Base-by-base conservation (phyloP, 306 rosid species). In the Gynostemma pentaphyllum region DNA sequence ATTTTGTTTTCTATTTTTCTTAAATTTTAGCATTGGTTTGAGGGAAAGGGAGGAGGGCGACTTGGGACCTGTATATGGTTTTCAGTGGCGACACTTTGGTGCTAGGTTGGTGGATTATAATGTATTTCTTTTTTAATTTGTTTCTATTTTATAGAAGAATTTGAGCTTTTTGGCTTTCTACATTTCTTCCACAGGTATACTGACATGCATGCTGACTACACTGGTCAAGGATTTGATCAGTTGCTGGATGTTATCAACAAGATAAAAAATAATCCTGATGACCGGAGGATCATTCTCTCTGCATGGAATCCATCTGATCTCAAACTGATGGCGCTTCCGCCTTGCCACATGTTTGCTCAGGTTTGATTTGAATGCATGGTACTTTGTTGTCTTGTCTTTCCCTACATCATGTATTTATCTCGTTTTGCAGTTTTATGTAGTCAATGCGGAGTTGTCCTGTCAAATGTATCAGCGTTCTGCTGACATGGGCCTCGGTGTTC, bases 401-500 rank as follows among this genome's bases (percentile, higher is more conserved):
- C 61, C 36, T 64, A 50, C 41, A 9, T 37, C 50, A 59, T 29
- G 34, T 22, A 19, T 60, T 60, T 42, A 22, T 60, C 4, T 23
- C 21, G 32, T 11, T 41, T 49, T 80, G 80, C 87, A 92, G 99
- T 92, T 92, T 70, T 92, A 88, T 55, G 90, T 92, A 10, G 94
- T 95, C 64, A 84, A 76, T 49, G 94, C 88, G 78, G 96, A 92
- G 77, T 74, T 92, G 54, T 92, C 99, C 0, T 92, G 99, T 74
- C 99, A 88, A 76, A 84, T 92, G 96, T 84, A 88, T 73, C 99
- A 92, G 81, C 85, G 95, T 47, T 92, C 99, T 78, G 95, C 95
- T 7, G 96, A 94, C 81, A 75, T 94, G 79, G 96, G 95, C 60
- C 74, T 92, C 15, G 94, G 96, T 9, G 94, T 92, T 68, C 96